A percentile compares a stretch with the other conserved stretches of the same genome.
Evolutionary conservation across 345 rosid species (phyloP).

Genomic region (Corymbia maculata): DNA sequence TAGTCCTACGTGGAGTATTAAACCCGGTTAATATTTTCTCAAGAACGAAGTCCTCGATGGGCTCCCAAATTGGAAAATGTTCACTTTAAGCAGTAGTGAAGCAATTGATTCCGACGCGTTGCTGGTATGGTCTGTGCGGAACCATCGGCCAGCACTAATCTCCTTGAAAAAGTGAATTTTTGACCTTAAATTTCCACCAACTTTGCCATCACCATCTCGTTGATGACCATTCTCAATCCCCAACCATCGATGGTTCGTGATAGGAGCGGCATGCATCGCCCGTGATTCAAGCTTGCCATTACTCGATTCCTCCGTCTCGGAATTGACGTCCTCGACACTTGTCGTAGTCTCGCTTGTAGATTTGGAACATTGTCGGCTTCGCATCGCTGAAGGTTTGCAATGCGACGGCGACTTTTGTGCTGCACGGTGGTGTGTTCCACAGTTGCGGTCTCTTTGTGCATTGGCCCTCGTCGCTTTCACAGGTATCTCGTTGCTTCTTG

Average conservation of each 20-base stretch:
- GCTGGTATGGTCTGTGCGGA: neutral
- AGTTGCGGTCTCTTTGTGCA: neutral
- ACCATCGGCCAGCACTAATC: neutral
- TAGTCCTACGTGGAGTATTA: too few relatives aligned
- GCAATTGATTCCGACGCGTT: neutral
- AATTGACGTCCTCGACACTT: neutral
- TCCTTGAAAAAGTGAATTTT: neutral
- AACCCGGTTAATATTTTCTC: too few relatives aligned
- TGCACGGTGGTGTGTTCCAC: neutral
- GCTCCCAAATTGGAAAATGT: neutral
- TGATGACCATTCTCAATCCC: rapidly evolving
- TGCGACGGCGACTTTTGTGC: neutral
- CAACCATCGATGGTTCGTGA: neutral
- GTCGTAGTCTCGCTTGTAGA: neutral
- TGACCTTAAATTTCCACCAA: neutral
- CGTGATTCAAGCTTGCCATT: neutral
- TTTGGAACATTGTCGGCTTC: neutral
- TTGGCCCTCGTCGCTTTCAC: neutral
- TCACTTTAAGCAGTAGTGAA: neutral
- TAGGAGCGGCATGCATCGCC: neutral
- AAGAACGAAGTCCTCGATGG: neutral
- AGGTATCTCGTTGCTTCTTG: neutral
- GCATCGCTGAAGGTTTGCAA: neutral
- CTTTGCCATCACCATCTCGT: neutral
- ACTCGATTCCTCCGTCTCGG: neutral